These are phyloP conservation scores for Fraxinus excelsior DNA, from an alignment of 257 asterid species.

Conservation along the genomic window DNA sequence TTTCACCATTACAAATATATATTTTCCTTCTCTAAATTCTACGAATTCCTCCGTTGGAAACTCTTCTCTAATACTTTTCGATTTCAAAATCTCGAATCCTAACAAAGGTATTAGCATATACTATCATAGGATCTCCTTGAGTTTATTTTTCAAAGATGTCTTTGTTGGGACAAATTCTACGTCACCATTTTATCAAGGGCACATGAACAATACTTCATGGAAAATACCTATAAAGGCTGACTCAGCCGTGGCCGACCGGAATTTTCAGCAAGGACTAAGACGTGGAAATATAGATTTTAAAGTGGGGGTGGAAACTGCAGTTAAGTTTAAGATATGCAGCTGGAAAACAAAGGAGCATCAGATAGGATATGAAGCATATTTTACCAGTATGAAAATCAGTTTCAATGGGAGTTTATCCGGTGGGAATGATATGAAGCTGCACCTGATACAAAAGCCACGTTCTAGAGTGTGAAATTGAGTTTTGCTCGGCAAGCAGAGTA, in stretches of 20 bases:
- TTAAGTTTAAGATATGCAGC: slow-evolving; percentile 44
- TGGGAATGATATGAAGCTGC: neutral
- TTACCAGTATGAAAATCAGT: neutral
- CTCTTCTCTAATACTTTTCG: slow-evolving; percentile 17
- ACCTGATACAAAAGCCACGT: neutral
- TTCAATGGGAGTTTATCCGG: neutral
- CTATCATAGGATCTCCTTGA: slow-evolving; percentile 27
- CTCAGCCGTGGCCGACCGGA: neutral
- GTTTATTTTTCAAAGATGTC: slow-evolving; percentile 21
- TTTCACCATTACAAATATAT: slow-evolving; percentile 25
- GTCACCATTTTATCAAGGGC: slow-evolving; percentile 38
- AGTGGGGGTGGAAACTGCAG: slow-evolving; percentile 39
- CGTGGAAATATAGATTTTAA: slow-evolving; percentile 11
- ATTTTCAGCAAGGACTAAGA: slow-evolving; percentile 18
- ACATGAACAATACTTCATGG: slow-evolving; percentile 32
- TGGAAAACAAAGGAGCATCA: slow-evolving; percentile 54
- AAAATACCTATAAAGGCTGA: slow-evolving; percentile 17
- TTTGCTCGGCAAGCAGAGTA: neutral
- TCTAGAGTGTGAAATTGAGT: neutral
- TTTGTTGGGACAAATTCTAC: slow-evolving; percentile 30
- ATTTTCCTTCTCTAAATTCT: slow-evolving; percentile 19
- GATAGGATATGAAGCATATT: slow-evolving; percentile 33
- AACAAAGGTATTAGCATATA: slow-evolving; percentile 48
- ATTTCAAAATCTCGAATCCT: slow-evolving; percentile 38
- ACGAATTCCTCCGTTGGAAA: slow-evolving; percentile 20